These are phyloP conservation scores for Leptographium lundbergii DNA, from an alignment of 2,329 filamentous ascomycete genomes.

Conservation along the genomic window DNA sequence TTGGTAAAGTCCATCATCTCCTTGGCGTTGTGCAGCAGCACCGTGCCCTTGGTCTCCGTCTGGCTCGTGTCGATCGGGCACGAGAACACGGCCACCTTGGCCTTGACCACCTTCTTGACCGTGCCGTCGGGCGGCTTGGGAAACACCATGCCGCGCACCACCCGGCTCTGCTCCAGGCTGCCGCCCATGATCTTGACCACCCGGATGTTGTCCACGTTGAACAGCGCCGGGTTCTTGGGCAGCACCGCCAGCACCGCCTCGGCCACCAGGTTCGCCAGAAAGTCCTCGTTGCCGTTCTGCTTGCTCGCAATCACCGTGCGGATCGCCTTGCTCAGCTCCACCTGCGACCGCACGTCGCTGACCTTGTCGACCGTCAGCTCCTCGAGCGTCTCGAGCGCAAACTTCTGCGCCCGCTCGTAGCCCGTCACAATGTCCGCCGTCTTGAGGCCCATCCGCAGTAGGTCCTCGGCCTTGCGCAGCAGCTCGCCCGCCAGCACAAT, in stretches of 20 bases:
- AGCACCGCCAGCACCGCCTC: conserved; percentile 77
- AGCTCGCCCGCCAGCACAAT: conserved; percentile 93
- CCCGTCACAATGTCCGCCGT: conserved; percentile 94
- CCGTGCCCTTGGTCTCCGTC: conserved; percentile 98
- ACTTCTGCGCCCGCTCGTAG: conserved; percentile 88
- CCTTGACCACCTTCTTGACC: conserved; percentile 81
- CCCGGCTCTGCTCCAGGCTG: conserved; percentile 81
- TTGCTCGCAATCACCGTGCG: conserved; percentile 93
- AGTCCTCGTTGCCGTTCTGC: conserved; percentile 86
- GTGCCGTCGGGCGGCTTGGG: conserved; percentile 85
- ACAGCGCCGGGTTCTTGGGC: conserved; percentile 88
- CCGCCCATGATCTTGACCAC: conserved; percentile 99
- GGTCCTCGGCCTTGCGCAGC: conserved; percentile 90
- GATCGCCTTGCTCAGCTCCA: conserved; percentile 87
- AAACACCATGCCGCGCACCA: conserved; percentile 98
- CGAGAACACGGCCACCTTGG: conserved; percentile 94
- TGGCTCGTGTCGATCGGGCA: conserved; percentile 92
- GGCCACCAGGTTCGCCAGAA: conserved; percentile 74
- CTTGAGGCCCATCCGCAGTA: conserved; percentile 93
- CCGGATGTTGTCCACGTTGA: conserved; percentile 97
- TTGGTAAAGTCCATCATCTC: conserved; percentile 99
- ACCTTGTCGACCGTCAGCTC: conserved; percentile 87
- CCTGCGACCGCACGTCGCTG: conserved; percentile 64
- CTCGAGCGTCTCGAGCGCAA: conserved; percentile 74
- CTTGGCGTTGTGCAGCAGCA: conserved; percentile 90